These are phyloP conservation scores for Lactarius psammicola DNA, from an alignment of 768 basidiomycete species.

Conservation along the genomic window DNA sequence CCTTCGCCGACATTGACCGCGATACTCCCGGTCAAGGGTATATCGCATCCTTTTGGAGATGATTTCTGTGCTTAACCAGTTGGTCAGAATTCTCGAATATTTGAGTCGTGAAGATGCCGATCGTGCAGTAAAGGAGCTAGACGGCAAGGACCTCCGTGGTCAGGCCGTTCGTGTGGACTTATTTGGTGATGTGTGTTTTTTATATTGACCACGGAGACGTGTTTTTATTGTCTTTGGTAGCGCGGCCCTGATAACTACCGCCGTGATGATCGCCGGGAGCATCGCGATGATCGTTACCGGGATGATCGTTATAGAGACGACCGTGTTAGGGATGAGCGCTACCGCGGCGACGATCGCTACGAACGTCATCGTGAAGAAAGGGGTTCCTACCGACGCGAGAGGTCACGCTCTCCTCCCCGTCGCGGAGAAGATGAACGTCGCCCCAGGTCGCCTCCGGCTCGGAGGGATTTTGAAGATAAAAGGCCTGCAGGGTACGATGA, in stretches of 20 bases:
- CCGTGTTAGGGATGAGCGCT: slow-evolving; percentile 59
- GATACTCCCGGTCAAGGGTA: slow-evolving; percentile 86
- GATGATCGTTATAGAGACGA: slow-evolving; percentile 38
- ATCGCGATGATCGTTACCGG: slow-evolving; percentile 43
- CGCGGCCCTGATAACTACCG: slow-evolving; percentile 75
- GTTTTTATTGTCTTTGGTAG: slow-evolving; percentile 36
- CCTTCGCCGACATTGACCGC: slow-evolving; percentile 93
- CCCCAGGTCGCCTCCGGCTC: slow-evolving; percentile 79
- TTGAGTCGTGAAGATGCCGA: slow-evolving; percentile 87
- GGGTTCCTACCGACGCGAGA: slow-evolving; percentile 61
- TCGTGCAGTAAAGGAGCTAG: slow-evolving; percentile 84
- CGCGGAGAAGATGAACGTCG: slow-evolving; percentile 76
- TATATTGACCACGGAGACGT: slow-evolving; percentile 20
- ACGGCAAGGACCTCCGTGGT: slow-evolving; percentile 86
- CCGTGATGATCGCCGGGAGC: slow-evolving; percentile 69
- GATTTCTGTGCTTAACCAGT: slow-evolving; percentile 4
- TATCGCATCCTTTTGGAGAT: slow-evolving; percentile 32
- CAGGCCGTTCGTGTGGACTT: slow-evolving; percentile 69
- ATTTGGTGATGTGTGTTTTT: slow-evolving; percentile 55
- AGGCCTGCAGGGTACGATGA: slow-evolving; percentile 93
- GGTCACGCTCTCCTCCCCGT: slow-evolving; percentile 74
- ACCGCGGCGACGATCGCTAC: slow-evolving; percentile 39
- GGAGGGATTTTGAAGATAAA: slow-evolving; percentile 80
- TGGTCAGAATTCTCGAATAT: slow-evolving; percentile 82
- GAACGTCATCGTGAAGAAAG: slow-evolving; percentile 46